These are phyloP conservation scores for Cladosporium sp. DNA, from an alignment of 2,329 filamentous ascomycete species.

Conservation along the genomic window DNA sequence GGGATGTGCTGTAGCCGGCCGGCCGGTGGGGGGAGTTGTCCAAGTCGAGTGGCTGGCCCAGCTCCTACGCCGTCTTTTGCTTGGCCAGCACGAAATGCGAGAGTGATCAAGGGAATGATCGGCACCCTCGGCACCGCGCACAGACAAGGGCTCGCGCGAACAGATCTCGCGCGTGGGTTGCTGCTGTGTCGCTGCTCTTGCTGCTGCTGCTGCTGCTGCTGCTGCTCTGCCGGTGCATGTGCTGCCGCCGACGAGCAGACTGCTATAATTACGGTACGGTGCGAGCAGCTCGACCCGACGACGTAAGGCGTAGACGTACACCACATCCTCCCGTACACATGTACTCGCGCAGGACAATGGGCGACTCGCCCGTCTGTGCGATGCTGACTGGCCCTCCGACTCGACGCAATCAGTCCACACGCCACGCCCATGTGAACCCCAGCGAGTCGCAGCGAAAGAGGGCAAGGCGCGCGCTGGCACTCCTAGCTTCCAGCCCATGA, in stretches of 20 bases:
- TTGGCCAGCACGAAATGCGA: slow-evolving; percentile 8
- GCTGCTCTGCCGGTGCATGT: slow-evolving; percentile 13
- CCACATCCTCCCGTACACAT: neutral
- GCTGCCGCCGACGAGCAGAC: slow-evolving; percentile 9
- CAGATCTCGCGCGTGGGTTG: slow-evolving; percentile 13
- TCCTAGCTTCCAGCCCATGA: slow-evolving; percentile 19
- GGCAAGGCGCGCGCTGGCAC: slow-evolving; percentile 18
- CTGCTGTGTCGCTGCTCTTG: slow-evolving; percentile 5
- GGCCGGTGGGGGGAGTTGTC: slow-evolving; percentile 14
- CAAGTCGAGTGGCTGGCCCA: slow-evolving; percentile 10
- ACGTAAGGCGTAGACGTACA: neutral
- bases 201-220: slow-evolving; percentile 7
- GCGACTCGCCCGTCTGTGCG: neutral
- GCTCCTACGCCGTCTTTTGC: slow-evolving; percentile 7
- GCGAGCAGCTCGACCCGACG: slow-evolving; percentile 8
- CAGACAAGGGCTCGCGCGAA: slow-evolving; percentile 17
- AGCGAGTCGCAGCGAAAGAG: slow-evolving; percentile 11
- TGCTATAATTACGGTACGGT: slow-evolving; percentile 13
- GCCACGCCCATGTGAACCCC: slow-evolving; percentile 15
- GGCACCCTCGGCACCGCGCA: slow-evolving; percentile 12
- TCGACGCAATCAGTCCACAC: slow-evolving; percentile 11
- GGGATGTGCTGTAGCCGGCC: slow-evolving; percentile 16
- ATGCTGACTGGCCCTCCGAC: slow-evolving; percentile 1
- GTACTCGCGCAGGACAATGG: slow-evolving; percentile 15
- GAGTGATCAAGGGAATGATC: slow-evolving; percentile 12